These are phyloP conservation scores for Seminavis robusta DNA, from an alignment of 108 stramenopile species.

Conservation along the genomic window DNA sequence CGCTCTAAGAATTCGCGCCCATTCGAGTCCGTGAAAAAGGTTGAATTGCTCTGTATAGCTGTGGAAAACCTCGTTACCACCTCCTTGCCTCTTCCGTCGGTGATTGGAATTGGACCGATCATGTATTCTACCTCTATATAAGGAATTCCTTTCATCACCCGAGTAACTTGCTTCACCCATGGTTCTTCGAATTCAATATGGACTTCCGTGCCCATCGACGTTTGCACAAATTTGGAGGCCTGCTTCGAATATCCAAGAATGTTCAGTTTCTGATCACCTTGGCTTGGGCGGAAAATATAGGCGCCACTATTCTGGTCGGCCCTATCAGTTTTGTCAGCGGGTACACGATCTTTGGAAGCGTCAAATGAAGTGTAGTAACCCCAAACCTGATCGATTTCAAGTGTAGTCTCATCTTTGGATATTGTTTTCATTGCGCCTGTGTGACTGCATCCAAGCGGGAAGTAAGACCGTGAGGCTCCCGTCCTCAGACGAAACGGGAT, in stretches of 20 bases:
- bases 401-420: slow-evolving; percentile 1
- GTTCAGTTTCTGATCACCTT: slow-evolving; percentile 32
- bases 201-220: slow-evolving; percentile 46
- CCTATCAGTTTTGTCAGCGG: slow-evolving; percentile 2
- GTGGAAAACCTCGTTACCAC: slow-evolving; percentile 76
- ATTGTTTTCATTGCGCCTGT: slow-evolving; percentile 44
- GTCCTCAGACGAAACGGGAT: neutral
- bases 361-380: slow-evolving; percentile 80
- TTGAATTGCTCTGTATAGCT: slow-evolving; percentile 48
- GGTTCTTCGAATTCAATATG: slow-evolving; percentile 61
- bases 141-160: slow-evolving; percentile 52
- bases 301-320: slow-evolving; percentile 84
- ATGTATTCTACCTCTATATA: slow-evolving; percentile 90
- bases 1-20: slow-evolving; percentile 90
- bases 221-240: neutral
- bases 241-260: neutral
- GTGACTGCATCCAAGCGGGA: slow-evolving; percentile 7
- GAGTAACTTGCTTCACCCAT: slow-evolving; percentile 84
- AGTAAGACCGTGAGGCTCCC: neutral
- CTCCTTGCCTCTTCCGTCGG: slow-evolving; percentile 78
- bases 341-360: slow-evolving; percentile 26
- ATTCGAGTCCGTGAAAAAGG: slow-evolving; percentile 95
- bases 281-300: slow-evolving; percentile 92
- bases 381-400: slow-evolving; percentile 52
- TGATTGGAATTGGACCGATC: slow-evolving; percentile 89